Evolutionary conservation across 1,284 basidiomycete genomes (phyloP).

Genomic region (Ustilago hordei): DNA sequence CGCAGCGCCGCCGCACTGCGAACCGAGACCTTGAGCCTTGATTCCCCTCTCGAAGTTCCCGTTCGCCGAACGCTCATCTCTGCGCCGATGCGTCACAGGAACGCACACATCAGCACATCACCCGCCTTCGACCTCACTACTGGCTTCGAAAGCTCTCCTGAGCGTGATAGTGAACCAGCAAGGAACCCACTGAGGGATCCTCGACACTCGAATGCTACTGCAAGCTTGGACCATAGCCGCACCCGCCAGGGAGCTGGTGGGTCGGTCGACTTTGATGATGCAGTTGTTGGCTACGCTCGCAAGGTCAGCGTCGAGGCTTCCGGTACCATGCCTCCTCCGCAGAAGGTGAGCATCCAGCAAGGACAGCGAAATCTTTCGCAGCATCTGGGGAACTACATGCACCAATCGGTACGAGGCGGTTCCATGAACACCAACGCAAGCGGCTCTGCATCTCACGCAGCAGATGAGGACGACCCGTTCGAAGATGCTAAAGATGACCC

Average conservation of each 20-base stretch:
- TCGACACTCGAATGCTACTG: conserved; percentile 2
- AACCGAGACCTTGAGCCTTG: conserved; percentile 27
- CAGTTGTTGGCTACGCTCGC: conserved; percentile 46
- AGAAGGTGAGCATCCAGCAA: conserved; percentile 43
- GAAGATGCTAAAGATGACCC: conserved; percentile 59
- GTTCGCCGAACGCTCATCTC: conserved; percentile 36
- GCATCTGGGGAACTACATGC: conserved; percentile 45
- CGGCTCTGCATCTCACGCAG: conserved; percentile 4
- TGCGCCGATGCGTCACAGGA: conserved; percentile 59
- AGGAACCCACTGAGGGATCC: conserved; percentile 13
- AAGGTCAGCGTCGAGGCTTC: conserved; percentile 44
- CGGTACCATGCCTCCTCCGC: conserved; percentile 28
- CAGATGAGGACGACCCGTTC: conserved; percentile 43
- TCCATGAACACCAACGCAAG: conserved; percentile 26
- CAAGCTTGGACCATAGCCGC: conserved; percentile 14
- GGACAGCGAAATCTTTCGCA: conserved; percentile 48
- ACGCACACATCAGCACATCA: conserved; percentile 57
- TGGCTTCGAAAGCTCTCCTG: conserved; percentile 45
- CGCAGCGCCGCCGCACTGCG: conserved; percentile 19
- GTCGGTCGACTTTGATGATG: conserved; percentile 39
- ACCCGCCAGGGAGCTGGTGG: conserved; percentile 6
- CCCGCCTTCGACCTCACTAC: conserved; percentile 56
- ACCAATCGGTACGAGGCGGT: conserved; percentile 11
- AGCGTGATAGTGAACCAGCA: conserved; percentile 20
- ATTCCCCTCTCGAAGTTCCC: conserved; percentile 50